Conservation (phyloP, 2,329 filamentous ascomycete species). For the Pseudogymnoascus sp. region DNA sequence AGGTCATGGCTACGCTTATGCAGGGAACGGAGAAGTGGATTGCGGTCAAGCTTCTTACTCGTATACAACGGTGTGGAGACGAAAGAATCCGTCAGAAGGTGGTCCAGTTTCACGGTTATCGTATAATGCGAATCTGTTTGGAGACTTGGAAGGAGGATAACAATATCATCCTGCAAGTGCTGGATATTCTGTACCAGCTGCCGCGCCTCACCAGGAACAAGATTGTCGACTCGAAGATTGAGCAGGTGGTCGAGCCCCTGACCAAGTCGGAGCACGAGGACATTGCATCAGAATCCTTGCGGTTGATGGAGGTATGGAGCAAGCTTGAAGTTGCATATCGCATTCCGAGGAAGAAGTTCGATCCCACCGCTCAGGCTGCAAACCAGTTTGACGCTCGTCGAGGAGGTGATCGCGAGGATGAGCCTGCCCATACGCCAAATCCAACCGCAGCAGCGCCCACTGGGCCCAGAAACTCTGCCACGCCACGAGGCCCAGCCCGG, state of each 20-base stretch:
- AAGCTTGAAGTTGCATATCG: conserved; percentile 85
- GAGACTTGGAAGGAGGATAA: conserved; percentile 86
- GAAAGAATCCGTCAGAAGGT: conserved; percentile 81
- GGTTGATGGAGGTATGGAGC: conserved; percentile 76
- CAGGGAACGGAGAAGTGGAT: conserved; percentile 99
- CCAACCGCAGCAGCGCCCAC: conserved; percentile 31
- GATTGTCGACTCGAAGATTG: conserved; percentile 92
- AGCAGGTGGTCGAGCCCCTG: conserved; percentile 66
- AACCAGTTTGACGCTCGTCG: conserved; percentile 54
- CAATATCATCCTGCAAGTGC: conserved; percentile 80
- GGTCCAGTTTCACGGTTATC: conserved; percentile 94
- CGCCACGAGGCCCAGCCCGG: conserved; percentile 32
- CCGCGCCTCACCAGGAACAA: conserved; percentile 93
- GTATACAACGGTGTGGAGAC: conserved; percentile 80
- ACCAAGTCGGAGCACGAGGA: conserved; percentile 62
- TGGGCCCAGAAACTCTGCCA: conserved; percentile 34
- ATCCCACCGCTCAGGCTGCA: conserved; percentile 52
- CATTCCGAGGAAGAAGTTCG: conserved; percentile 82
- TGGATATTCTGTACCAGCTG: conserved; percentile 82
- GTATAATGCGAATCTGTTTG: conserved; percentile 82
- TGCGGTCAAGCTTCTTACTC: conserved; percentile 83
- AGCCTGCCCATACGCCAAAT: conserved; percentile 29
- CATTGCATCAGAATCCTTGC: conserved; percentile 62
- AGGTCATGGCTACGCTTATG: conserved; percentile 93
- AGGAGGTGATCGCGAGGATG: conserved; percentile 52